These are phyloP conservation scores for Colletotrichum eleusines DNA, from an alignment of 2,329 filamentous ascomycete species.

Conservation along the genomic window DNA sequence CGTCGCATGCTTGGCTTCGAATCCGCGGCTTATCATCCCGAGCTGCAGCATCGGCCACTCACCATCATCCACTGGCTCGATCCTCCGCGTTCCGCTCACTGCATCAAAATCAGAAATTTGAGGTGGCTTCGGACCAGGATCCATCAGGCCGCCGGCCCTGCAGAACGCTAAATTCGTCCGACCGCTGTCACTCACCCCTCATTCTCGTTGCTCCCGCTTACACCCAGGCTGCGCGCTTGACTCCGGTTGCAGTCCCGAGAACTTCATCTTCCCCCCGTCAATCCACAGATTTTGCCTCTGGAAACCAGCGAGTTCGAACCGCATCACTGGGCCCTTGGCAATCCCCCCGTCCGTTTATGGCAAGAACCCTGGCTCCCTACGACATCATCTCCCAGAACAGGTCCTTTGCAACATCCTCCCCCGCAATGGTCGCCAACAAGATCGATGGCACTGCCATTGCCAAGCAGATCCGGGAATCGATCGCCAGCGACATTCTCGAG, in stretches of 20 bases:
- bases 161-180: conserved; percentile 33
- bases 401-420: conserved; percentile 61
- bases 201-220: conserved; percentile 35
- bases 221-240: conserved; percentile 22
- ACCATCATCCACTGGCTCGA: conserved; percentile 4
- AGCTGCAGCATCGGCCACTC: conserved; percentile 1
- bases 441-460: conserved; percentile 98
- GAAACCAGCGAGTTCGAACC: conserved; percentile 29
- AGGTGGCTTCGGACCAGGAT: conserved; percentile 27
- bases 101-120: conserved; percentile 20
- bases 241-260: conserved; percentile 26
- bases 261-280: conserved; percentile 16
- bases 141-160: conserved; percentile 36
- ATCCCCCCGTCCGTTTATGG: conserved; percentile 16
- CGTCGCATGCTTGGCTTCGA: conserved; percentile 7
- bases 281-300: conserved; percentile 12
- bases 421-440: conserved; percentile 85
- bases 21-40: conserved; percentile 5
- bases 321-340: conserved; percentile 31
- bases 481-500: conserved; percentile 83
- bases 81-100: conserved; percentile 13
- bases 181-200: conserved; percentile 34
- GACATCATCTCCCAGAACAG: conserved; percentile 15
- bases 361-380: conserved; percentile 30
- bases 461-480: conserved; percentile 85